A percentile compares a stretch with the other conserved stretches of the same genome.
phyloP scores from a whole-genome alignment of 192 early-diverging fungal species.

The Glomus cerebriforme region DNA sequence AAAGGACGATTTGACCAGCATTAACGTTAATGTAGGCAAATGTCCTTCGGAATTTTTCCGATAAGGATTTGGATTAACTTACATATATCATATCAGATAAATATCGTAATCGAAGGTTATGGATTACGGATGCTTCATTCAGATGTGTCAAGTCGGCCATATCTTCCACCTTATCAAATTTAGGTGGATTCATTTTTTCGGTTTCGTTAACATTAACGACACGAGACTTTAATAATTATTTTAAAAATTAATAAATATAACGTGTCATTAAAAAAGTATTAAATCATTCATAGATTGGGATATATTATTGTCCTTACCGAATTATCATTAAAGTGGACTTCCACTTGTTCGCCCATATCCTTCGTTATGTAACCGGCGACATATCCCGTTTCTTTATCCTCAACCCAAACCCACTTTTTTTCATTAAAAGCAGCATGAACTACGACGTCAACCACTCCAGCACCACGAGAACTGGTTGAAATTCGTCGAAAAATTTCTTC shows the following conservation, averaged over 20 bases:
- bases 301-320: constrained; percentile 52
- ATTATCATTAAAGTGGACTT: constrained; percentile 77
- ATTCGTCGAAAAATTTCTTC: constrained; percentile 18
- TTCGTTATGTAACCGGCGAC: constrained; percentile 81
- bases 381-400: constrained; percentile 89
- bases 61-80: constrained; percentile 44
- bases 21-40: too few relatives aligned
- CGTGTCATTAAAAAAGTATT: neutral
- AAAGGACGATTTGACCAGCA: neutral
- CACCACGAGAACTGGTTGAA: constrained; percentile 30
- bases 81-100: constrained; percentile 91
- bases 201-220: constrained; percentile 76
- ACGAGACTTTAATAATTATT: constrained; percentile 1
- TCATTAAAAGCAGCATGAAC: constrained; percentile 84
- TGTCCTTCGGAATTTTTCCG: too few relatives aligned
- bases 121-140: constrained; percentile 98
- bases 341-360: constrained; percentile 66
- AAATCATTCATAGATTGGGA: too few relatives aligned
- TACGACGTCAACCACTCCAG: constrained; percentile 58
- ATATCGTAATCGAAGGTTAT: constrained; percentile 93
- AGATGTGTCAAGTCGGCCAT: constrained; percentile 97
- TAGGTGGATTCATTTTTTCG: constrained; percentile 98
- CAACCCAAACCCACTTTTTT: constrained; percentile 98
- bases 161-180: constrained; percentile 98
- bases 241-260: neutral